Evolutionary conservation across 345 rosid genomes (phyloP).

Genomic region (Salix viminalis): DNA sequence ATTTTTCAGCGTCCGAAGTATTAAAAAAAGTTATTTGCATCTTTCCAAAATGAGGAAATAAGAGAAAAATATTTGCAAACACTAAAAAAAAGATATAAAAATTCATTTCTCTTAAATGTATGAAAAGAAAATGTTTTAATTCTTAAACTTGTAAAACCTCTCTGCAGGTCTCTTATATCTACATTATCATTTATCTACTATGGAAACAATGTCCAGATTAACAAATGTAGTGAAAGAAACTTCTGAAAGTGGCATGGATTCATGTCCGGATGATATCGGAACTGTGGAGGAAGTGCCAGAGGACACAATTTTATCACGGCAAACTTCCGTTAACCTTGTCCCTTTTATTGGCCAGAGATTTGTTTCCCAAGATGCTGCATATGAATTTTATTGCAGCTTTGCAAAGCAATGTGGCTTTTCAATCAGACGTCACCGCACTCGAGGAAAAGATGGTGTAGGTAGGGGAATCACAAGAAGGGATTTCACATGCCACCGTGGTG

Average conservation of each 20-base stretch:
- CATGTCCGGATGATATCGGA: conserved; percentile 41
- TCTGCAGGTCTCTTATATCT: conserved; percentile 14
- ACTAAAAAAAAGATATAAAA: no score
- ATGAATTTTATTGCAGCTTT: conserved; percentile 60
- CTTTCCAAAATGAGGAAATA: no score
- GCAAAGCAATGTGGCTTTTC: conserved; percentile 63
- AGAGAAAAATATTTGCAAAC: no score
- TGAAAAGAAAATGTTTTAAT: no score
- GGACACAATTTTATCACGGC: conserved; percentile 46
- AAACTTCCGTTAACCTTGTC: conserved; percentile 52
- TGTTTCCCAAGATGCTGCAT: conserved; percentile 60
- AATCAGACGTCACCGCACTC: conserved; percentile 53
- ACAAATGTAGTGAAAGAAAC: conserved; percentile 38
- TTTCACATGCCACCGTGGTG: conserved; percentile 61
- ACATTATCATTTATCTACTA: conserved; percentile 5
- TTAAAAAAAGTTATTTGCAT: no score
- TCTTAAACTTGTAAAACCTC: conserved; percentile 1
- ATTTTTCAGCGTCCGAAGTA: no score
- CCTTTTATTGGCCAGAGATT: conserved; percentile 59
- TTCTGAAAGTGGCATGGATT: conserved; percentile 43
- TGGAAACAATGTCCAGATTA: conserved; percentile 38
- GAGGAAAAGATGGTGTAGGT: conserved; percentile 63
- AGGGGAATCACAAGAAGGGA: conserved; percentile 60
- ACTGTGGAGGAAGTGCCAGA: conserved; percentile 40
- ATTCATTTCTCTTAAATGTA: no score